Evolutionary conservation across 169 alveolate species (phyloP), one percentile per base, ranked within the genome.

Genomic region (Plasmodium gonderi): DNA sequence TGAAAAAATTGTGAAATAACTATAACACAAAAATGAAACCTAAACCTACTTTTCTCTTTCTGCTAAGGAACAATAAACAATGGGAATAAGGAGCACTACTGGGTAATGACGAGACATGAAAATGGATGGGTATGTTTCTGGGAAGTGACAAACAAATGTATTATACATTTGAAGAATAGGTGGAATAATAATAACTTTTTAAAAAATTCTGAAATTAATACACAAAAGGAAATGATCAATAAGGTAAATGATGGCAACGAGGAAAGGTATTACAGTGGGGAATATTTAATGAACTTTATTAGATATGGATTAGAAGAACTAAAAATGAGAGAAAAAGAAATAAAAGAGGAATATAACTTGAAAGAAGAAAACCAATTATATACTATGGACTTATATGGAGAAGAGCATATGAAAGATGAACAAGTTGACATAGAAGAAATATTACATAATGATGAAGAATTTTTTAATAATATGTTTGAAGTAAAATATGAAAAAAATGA

Each of bases 51-150:
- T n/a, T n/a, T n/a, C n/a, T n/a, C n/a, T 42, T 23, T 67, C 54
- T 49, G 26, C n/a, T 20, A 74, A 85, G 92, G 93, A 7, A 94
- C 96, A 7, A 91, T 94, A 26, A 94, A 94, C 42, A 91, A 94
- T 42, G 96, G 96, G 67, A 85, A 94, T 29, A 69, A 90, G 31
- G 94, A 91, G 42, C 96, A 94, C 65, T 91, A 90, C 85, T 94
- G 96, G 96, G 93, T 94, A 2, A 94, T 94, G 96, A 91, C 96
- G 11, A 91, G 96, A 76, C 96, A 94, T 42, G 95, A 76, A 60
- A 75, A 81, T n/a, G 95, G 96, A 1, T 94, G 95, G 95, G 65
- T 94, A 3, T 94, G 95, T 49, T 94, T 94, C 82, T 94, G 96
- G 96, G 96, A 94, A 69, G 96, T 91, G n/a, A 94, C 96, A 29